Evolutionary conservation across 495 filamentous ascomycete genomes (phyloP).

Genomic region (Gamarada debralockiae): DNA sequence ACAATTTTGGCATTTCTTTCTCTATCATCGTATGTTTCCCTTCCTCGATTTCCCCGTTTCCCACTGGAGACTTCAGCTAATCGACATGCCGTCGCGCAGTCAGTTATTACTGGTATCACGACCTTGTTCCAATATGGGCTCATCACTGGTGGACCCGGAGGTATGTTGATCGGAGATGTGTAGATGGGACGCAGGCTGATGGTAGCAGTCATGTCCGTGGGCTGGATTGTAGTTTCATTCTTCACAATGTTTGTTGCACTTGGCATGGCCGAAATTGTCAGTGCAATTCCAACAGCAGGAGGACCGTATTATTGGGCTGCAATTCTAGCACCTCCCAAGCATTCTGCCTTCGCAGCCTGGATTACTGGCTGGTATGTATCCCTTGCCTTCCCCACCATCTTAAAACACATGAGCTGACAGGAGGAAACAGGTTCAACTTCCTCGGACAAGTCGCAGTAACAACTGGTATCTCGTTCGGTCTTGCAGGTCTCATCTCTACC

Average conservation of each 20-base stretch:
- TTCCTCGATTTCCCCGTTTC: not conserved
- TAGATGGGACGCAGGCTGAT: too few species aligned
- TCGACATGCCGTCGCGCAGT: slow-evolving; percentile 30
- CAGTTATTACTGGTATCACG: slow-evolving; percentile 58
- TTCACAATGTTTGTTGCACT: slow-evolving; percentile 56
- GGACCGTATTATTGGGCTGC: slow-evolving; percentile 68
- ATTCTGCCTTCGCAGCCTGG: slow-evolving; percentile 59
- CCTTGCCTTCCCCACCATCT: not conserved
- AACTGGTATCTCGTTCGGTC: slow-evolving; percentile 64
- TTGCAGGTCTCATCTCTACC: slow-evolving; percentile 55
- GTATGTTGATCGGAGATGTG: too few species aligned
- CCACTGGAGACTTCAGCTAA: not conserved
- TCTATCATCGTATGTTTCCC: slow-evolving; percentile 53
- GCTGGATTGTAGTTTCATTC: slow-evolving; percentile 58
- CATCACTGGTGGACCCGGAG: slow-evolving; percentile 52
- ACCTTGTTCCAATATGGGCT: slow-evolving; percentile 55
- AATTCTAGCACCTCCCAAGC: slow-evolving; percentile 50
- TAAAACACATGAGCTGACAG: not conserved
- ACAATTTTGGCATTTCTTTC: slow-evolving; percentile 65
- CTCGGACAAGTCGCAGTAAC: slow-evolving; percentile 63
- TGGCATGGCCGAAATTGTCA: slow-evolving; percentile 64
- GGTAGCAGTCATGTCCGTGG: slow-evolving; percentile 48
- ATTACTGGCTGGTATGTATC: slow-evolving; percentile 53
- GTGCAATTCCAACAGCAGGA: slow-evolving; percentile 58
- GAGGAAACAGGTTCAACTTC: slow-evolving; percentile 40